Evolutionary conservation across 2,329 filamentous ascomycete species (phyloP), one percentile per base, ranked within the genome.

Genomic region (Albophoma yamanashiensis): DNA sequence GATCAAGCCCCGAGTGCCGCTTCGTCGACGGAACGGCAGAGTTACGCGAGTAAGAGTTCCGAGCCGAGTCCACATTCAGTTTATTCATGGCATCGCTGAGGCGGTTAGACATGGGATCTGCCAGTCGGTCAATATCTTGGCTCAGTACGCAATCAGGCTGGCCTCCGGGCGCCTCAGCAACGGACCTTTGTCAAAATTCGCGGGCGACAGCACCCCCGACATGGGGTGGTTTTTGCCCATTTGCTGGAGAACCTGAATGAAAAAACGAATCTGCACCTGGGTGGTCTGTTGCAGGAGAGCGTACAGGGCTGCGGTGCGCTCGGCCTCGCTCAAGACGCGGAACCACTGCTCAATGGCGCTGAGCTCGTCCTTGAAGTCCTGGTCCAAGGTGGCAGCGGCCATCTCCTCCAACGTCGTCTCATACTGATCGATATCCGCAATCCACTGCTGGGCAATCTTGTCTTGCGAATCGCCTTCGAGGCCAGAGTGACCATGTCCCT

Each of bases 291-390:
- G 94, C 62, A 99, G 82, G 67, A 99, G 80, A 63, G 94, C 93
- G 74, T 99, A 99, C 61, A 97, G 78, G 56, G 94, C 94, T 63
- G 94, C 94, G 25, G 94, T 99, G 64, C 94, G 85, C 77, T 99
- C 94, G 36, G 94, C 92, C 77, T 97, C 94, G 71, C 93, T 97
- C 65, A 99, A 80, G 59, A 99, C 94, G 63, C 92, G 89, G 76
- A 99, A 99, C 94, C 94, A 99, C 79, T 99, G 94, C 78, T 99
- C 94, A 71, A 99, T 99, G 67, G 94, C 94, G 72, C 92, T 97
- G 62, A 99, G 84, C 76, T 99, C 94, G 75, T 97, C 94, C 79
- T 99, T 99, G 81, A 99, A 99, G 72, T 99, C 94, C 78, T 99
- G 94, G 72, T 99, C 94, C 59, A 97, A 80, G n/a, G 94, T 97